Conservation (phyloP, 306 rosid genomes). For the Vicia sativa region DNA sequence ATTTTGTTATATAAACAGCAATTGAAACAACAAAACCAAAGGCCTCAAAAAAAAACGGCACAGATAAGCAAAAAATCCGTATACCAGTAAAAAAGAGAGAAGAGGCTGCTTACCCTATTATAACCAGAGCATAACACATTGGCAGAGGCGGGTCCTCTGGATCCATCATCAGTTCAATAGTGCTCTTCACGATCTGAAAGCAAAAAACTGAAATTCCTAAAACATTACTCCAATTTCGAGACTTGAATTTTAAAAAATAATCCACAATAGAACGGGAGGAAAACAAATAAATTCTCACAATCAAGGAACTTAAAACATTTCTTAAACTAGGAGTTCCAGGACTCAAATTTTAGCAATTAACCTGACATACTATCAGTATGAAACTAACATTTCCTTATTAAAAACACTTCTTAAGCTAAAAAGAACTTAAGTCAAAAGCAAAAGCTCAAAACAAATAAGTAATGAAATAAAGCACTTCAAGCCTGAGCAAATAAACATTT, state of each 20-base stretch:
- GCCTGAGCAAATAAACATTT: too few relatives aligned
- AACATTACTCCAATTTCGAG: neutral
- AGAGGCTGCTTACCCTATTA: conserved; percentile 47
- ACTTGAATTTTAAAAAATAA: neutral
- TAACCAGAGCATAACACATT: conserved; percentile 67
- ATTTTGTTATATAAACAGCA: neutral
- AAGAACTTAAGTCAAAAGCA: neutral
- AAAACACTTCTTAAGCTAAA: too few relatives aligned
- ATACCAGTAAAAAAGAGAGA: conserved; percentile 3
- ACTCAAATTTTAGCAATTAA: neutral
- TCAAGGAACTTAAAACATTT: neutral
- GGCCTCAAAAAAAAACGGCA: neutral
- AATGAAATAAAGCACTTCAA: too few relatives aligned
- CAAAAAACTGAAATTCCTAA: conserved; percentile 11
- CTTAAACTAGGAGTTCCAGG: neutral
- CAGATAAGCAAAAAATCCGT: neutral
- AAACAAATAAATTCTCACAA: neutral
- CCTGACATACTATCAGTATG: too few relatives aligned
- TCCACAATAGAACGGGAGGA: neutral
- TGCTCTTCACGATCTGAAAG: conserved; percentile 62
- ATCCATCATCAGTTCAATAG: conserved; percentile 48
- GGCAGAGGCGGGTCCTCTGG: conserved; percentile 23
- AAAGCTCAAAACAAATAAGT: neutral
- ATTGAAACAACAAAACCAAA: neutral
- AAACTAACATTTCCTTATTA: too few relatives aligned